Conservation (phyloP, 306 rosid genomes). For the Ammopiptanthus mongolicus region DNA sequence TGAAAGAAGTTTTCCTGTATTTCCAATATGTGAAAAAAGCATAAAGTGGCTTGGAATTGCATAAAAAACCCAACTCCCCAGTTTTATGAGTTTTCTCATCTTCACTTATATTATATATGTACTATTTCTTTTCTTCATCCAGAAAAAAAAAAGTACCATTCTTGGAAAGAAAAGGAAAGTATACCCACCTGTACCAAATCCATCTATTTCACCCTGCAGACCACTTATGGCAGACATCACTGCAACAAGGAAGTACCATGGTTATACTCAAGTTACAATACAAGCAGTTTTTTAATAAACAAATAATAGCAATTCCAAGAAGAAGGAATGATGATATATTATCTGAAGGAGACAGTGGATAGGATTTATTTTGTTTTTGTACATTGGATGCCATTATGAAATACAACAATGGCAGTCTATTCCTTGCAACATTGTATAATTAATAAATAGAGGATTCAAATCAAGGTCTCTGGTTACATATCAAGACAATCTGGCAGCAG, state of each 20-base stretch:
- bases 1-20: neutral
- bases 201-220: slow-evolving; percentile 60
- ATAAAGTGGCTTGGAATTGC: neutral
- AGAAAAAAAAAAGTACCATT: neutral
- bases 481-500: neutral
- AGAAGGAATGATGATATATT: neutral
- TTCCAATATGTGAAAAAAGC: neutral
- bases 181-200: slow-evolving; percentile 72
- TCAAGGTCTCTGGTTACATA: neutral
- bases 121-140: neutral
- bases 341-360: neutral
- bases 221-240: slow-evolving; percentile 97
- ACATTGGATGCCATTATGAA: neutral
- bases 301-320: neutral
- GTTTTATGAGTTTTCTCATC: neutral
- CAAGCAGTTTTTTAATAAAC: neutral
- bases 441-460: neutral
- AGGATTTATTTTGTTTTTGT: neutral
- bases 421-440: neutral
- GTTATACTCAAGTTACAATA: slow-evolving; percentile 14
- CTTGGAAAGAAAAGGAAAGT: slow-evolving; percentile 22
- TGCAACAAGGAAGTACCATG: slow-evolving; percentile 36
- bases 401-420: neutral
- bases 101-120: neutral
- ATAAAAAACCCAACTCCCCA: neutral